Evolutionary conservation across 768 basidiomycete genomes (phyloP).

Genomic region (Tricholoma sp.): DNA sequence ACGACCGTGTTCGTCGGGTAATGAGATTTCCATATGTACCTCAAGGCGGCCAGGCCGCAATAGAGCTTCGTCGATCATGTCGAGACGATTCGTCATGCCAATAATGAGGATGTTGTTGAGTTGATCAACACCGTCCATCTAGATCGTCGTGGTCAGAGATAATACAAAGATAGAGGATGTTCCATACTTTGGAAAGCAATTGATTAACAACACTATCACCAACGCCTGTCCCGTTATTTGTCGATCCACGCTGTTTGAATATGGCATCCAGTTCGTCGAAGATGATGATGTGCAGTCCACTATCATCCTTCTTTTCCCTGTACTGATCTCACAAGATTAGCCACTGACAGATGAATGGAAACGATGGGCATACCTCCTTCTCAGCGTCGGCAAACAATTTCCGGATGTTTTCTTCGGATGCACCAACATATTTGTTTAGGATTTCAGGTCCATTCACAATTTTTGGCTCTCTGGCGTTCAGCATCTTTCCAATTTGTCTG

Average conservation of each 20-base stretch:
- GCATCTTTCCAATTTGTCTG: constrained; percentile 98
- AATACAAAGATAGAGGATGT: neutral
- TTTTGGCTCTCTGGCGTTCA: constrained; percentile 97
- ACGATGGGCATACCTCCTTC: constrained; percentile 62
- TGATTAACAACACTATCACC: constrained; percentile 99
- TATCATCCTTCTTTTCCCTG: constrained; percentile 96
- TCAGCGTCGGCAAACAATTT: constrained; percentile 98
- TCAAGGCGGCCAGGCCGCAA: constrained; percentile 97
- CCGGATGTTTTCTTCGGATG: constrained; percentile 95
- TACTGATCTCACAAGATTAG: constrained; percentile 45
- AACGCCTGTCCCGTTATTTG: constrained; percentile 88
- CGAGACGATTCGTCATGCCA: constrained; percentile 97
- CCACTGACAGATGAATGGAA: neutral
- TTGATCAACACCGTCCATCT: constrained; percentile 99
- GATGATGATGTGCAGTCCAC: constrained; percentile 97
- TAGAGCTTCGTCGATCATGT: constrained; percentile 99
- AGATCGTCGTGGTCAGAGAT: neutral
- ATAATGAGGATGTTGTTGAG: constrained; percentile 99
- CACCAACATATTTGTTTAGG: constrained; percentile 94
- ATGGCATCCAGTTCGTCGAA: constrained; percentile 99
- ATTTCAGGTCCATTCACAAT: constrained; percentile 98
- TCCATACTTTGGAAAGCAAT: constrained; percentile 81
- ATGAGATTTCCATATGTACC: constrained; percentile 98
- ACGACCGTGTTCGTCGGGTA: constrained; percentile 92
- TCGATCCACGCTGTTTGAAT: constrained; percentile 97